Percentiles rank a stretch among this genome's conserved stretches.
phyloP scores from a whole-genome alignment of 768 basidiomycete species.

The Hygrophorus pudorinus region DNA sequence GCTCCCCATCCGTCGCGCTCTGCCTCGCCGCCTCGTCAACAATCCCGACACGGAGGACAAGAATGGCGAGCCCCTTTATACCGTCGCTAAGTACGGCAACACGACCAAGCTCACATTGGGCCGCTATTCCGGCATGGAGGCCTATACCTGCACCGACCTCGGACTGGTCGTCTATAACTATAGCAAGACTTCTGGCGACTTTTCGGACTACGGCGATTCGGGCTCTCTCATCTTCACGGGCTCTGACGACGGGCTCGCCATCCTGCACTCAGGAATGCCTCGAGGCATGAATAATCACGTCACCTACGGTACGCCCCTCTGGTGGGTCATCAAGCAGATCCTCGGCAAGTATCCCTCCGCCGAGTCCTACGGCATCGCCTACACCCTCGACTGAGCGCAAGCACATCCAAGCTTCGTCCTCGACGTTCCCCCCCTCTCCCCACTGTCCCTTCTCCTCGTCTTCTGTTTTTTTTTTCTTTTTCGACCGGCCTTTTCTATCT shows the following conservation, averaged over 20 bases:
- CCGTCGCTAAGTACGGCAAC: conserved; percentile 27
- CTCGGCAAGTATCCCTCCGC: conserved; percentile 40
- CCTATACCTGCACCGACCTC: conserved; percentile 18
- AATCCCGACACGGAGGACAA: conserved; percentile 21
- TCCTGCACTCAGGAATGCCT: conserved; percentile 34
- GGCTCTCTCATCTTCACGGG: conserved; percentile 29
- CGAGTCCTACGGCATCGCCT: conserved; percentile 38
- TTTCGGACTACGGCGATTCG: conserved; percentile 29
- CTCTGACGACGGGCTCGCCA: conserved; percentile 17
- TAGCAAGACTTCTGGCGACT: conserved; percentile 18
- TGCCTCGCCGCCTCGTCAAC: conserved; percentile 16
- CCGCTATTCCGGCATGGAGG: conserved; percentile 23
- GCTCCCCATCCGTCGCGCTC: conserved; percentile 18
- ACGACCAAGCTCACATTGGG: conserved; percentile 28
- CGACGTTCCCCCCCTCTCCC: conserved; percentile 2
- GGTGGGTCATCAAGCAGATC: conserved; percentile 34
- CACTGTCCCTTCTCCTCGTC: conserved; percentile 6
- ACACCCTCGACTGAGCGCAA: conserved; percentile 25
- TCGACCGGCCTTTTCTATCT: conserved; percentile 3
- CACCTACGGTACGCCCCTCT: conserved; percentile 34
- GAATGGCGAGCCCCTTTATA: conserved; percentile 18
- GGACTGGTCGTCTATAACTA: conserved; percentile 23
- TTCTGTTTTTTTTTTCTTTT: conserved; percentile 2
- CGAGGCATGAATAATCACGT: conserved; percentile 29
- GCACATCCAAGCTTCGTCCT: conserved; percentile 3